phyloP scores from a whole-genome alignment of 257 asterid genomes.

The Capsicum baccatum region DNA sequence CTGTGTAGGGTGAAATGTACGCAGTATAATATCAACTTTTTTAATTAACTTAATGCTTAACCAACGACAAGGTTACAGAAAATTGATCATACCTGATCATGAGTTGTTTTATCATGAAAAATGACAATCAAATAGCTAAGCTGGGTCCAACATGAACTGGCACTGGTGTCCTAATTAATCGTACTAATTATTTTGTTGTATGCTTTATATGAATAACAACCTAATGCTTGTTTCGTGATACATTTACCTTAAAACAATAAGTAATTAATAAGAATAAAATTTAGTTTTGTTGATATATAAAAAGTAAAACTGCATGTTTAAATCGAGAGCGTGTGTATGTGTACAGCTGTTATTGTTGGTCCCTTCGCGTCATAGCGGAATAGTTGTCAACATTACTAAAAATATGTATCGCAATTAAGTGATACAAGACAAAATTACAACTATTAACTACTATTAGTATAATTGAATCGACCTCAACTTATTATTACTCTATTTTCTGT shows the following conservation, averaged over 20 bases:
- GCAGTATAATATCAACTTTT: neutral
- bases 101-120: constrained; percentile 26
- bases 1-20: too few species aligned
- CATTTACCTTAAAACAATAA: neutral
- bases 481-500: neutral
- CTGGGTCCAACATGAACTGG: constrained; percentile 24
- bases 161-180: neutral
- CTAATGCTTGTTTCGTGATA: neutral
- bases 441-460: neutral
- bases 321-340: neutral
- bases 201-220: neutral
- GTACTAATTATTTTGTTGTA: neutral
- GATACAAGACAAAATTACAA: neutral
- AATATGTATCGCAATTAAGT: neutral
- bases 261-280: neutral
- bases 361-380: neutral
- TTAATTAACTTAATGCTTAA: neutral
- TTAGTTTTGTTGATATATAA: neutral
- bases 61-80: neutral
- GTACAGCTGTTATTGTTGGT: neutral
- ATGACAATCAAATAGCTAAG: constrained; percentile 25
- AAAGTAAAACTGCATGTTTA: neutral
- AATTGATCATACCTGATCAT: constrained; percentile 3
- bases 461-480: neutral
- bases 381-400: neutral